phyloP scores from a whole-genome alignment of 371 early-diverging fungal species.

The Nosema muscidifuracis region DNA sequence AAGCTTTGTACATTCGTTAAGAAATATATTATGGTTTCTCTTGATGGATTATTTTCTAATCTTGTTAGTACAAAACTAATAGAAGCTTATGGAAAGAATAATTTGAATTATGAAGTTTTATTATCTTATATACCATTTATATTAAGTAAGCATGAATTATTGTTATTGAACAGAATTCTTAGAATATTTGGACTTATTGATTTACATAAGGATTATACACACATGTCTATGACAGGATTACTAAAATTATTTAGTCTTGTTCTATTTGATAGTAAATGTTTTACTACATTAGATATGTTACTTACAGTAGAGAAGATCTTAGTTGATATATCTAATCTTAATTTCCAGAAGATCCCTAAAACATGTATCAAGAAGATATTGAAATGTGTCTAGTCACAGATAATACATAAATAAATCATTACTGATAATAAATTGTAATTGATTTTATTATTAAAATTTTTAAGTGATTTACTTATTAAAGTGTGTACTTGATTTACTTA shows the following conservation, averaged over 20 bases:
- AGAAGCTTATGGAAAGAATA: not conserved
- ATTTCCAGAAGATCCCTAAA: conserved; percentile 21
- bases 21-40: conserved; percentile 11
- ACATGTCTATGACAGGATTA: conserved; percentile 22
- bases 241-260: conserved; percentile 25
- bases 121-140: conserved; percentile 32
- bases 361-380: conserved; percentile 7
- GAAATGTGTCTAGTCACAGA: conserved; percentile 17
- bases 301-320: conserved; percentile 3
- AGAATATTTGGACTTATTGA: conserved; percentile 11
- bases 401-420: conserved; percentile 18
- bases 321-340: conserved; percentile 13
- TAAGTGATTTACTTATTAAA: too few species aligned
- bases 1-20: conserved; percentile 7
- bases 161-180: conserved; percentile 5
- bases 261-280: conserved; percentile 9
- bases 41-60: conserved; percentile 22
- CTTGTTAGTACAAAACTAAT: conserved; percentile 7
- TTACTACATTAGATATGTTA: conserved; percentile 18
- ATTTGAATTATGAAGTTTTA: not conserved
- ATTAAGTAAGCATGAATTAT: conserved; percentile 14
- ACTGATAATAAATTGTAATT: too few species aligned
- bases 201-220: conserved; percentile 14
- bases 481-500: too few species aligned
- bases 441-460: too few species aligned